Evolutionary conservation across 2,329 filamentous ascomycete species (phyloP), one percentile per base, ranked within the genome.

Genomic region (Laburnicola sp.): DNA sequence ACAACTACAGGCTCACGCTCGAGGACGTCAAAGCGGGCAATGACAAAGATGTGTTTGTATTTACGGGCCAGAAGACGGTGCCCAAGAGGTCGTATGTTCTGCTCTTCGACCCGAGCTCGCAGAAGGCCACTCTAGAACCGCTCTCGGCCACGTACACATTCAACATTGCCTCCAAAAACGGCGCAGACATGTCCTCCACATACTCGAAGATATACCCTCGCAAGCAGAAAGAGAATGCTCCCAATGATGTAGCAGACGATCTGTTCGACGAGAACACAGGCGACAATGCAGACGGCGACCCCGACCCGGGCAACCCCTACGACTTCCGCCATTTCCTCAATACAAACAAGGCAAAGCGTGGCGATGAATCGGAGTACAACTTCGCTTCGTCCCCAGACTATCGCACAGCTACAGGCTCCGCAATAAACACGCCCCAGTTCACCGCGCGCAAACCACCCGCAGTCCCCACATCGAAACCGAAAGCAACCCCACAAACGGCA

Each of bases 121-220:
- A 93, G 65, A 86, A 82, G 49, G 94, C 94, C 59, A 85, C 94
- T 26, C 80, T 97, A 48, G 91, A 97, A 75, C 85, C 85, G 45
- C 78, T 97, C 48, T 84, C 90, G 67, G 87, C 86, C n/a, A 86
- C 86, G 34, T 88, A 96, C 74, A 86, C 90, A 65, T 92, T 96
- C 86, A 97, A 96, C 71, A 75, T 96, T 81, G 48, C 85, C 85
- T 10, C 89, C 87, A 2, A 82, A 41, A 83, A 89, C 59, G 74
- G 80, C 46, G 81, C 82, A 27, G 83, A 81, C 63, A 78, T 95
- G 35, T 80, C 83, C 41, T 80, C 84, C 43, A 80, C 86, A 64
- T 86, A 89, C 66, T 79, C 84, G 7, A 89, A 89, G 53, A 79
- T 94, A 77, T 74, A 64, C 43, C 66, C 60, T 6, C 62, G 56